These are phyloP conservation scores for Hanseniaspora occidentalis DNA, from an alignment of 805 yeast species.

Conservation along the genomic window DNA sequence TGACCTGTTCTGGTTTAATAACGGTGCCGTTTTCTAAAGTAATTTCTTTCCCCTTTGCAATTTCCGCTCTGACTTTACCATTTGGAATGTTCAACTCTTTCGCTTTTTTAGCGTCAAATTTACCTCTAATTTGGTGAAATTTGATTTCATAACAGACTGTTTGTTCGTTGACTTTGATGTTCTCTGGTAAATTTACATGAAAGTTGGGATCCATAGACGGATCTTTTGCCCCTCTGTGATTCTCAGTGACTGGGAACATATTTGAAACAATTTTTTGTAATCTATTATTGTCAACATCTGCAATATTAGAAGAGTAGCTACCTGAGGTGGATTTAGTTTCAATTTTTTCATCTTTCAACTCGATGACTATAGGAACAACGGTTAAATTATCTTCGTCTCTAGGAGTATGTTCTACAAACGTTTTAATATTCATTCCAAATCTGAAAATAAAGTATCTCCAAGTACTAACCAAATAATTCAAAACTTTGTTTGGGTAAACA, in stretches of 20 bases:
- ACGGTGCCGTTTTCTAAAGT: constrained; percentile 44
- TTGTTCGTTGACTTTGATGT: constrained; percentile 8
- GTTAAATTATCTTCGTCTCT: constrained; percentile 9
- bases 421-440: constrained; percentile 44
- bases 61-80: constrained; percentile 43
- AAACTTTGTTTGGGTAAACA: constrained; percentile 35
- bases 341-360: background rate
- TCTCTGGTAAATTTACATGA: constrained; percentile 25
- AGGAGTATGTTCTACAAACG: constrained; percentile 11
- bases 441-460: constrained; percentile 86
- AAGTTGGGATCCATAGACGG: constrained; percentile 26
- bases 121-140: constrained; percentile 62
- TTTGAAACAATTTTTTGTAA: constrained; percentile 25
- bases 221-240: constrained; percentile 15
- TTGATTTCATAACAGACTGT: constrained; percentile 60
- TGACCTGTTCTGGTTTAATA: constrained; percentile 57
- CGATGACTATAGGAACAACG: constrained; percentile 1
- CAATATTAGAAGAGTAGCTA: background rate
- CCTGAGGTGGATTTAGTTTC: background rate
- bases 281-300: background rate
- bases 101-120: constrained; percentile 58
- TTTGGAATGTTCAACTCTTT: constrained; percentile 53
- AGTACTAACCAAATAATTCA: constrained; percentile 51
- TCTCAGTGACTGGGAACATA: constrained; percentile 39
- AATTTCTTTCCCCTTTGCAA: constrained; percentile 51